These are phyloP conservation scores for Azolla pinnata DNA, from an alignment of 75 land plant genomes.

Conservation along the genomic window DNA sequence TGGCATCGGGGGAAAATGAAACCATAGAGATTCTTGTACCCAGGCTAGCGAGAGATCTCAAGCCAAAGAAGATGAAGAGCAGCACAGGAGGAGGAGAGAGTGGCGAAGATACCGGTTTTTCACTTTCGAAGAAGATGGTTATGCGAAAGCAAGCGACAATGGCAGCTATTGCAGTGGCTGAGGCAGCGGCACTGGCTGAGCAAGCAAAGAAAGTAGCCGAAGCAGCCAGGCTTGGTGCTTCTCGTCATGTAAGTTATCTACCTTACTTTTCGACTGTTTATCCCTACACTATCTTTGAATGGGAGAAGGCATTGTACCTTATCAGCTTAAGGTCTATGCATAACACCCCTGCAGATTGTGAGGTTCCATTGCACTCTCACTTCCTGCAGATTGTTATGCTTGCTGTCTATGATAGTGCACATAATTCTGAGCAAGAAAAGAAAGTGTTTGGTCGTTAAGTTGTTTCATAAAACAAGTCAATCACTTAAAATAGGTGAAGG, in stretches of 20 bases:
- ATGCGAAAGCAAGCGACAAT: constrained; percentile 50
- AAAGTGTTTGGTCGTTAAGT: too few species aligned
- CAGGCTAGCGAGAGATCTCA: constrained; percentile 22
- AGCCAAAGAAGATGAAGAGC: constrained; percentile 21
- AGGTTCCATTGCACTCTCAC: too few species aligned
- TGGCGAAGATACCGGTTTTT: constrained; percentile 20
- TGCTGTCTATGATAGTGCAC: too few species aligned
- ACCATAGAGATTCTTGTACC: constrained; percentile 77
- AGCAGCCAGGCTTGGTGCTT: constrained; percentile 13
- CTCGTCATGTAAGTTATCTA: constrained; percentile 19
- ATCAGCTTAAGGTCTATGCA: too few species aligned
- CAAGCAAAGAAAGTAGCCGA: constrained; percentile 17
- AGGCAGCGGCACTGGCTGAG: constrained; percentile 16
- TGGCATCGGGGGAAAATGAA: constrained; percentile 29
- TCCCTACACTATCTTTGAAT: too few species aligned
- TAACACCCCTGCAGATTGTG: too few species aligned
- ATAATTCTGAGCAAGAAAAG: too few species aligned
- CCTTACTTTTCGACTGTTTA: too few species aligned
- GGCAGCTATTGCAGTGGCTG: constrained; percentile 50
- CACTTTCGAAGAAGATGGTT: constrained; percentile 32
- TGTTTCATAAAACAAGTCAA: too few species aligned
- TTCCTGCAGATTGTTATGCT: too few species aligned
- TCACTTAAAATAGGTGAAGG: too few species aligned
- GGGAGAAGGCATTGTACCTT: too few species aligned
- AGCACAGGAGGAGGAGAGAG: constrained; percentile 26